Conservation (phyloP, 2,329 filamentous ascomycete species). For the Sarocladium strictum region DNA sequence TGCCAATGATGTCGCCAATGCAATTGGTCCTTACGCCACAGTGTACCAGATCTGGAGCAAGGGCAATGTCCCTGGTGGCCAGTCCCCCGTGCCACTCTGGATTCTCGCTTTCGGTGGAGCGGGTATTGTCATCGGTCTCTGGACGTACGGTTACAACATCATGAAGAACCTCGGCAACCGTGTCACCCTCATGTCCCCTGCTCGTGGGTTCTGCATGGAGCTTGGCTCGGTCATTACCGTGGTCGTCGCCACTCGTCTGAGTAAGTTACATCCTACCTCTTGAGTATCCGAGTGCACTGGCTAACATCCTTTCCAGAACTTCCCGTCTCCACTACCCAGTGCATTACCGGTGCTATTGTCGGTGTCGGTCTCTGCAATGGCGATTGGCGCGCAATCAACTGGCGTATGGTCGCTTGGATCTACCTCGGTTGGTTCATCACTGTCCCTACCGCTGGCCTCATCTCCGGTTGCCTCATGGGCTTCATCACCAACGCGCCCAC, state of each 20-base stretch:
- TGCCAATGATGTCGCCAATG: slow-evolving; percentile 60
- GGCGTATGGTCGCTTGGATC: slow-evolving; percentile 55
- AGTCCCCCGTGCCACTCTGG: slow-evolving; percentile 47
- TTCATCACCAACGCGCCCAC: slow-evolving; percentile 57
- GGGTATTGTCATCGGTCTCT: slow-evolving; percentile 49
- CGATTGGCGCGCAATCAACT: slow-evolving; percentile 54
- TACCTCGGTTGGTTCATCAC: slow-evolving; percentile 57
- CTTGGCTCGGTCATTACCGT: slow-evolving; percentile 52
- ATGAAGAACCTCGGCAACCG: slow-evolving; percentile 58
- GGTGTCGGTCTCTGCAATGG: slow-evolving; percentile 58
- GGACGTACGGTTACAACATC: slow-evolving; percentile 59
- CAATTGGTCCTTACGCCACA: slow-evolving; percentile 56
- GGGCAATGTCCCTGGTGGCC: slow-evolving; percentile 34
- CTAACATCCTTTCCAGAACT: slow-evolving; percentile 30
- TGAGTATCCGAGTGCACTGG: background rate
- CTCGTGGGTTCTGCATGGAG: slow-evolving; percentile 55
- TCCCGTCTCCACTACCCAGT: slow-evolving; percentile 60
- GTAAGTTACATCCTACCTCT: slow-evolving; percentile 23
- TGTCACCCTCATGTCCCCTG: slow-evolving; percentile 56
- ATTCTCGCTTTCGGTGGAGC: slow-evolving; percentile 48
- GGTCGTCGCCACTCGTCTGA: slow-evolving; percentile 55
- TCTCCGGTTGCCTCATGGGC: slow-evolving; percentile 56
- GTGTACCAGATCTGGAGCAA: slow-evolving; percentile 55
- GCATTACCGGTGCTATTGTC: slow-evolving; percentile 56
- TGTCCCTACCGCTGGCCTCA: slow-evolving; percentile 48